These are phyloP conservation scores for Trametes sp. DNA, from an alignment of 1,284 basidiomycete species.

Conservation along the genomic window DNA sequence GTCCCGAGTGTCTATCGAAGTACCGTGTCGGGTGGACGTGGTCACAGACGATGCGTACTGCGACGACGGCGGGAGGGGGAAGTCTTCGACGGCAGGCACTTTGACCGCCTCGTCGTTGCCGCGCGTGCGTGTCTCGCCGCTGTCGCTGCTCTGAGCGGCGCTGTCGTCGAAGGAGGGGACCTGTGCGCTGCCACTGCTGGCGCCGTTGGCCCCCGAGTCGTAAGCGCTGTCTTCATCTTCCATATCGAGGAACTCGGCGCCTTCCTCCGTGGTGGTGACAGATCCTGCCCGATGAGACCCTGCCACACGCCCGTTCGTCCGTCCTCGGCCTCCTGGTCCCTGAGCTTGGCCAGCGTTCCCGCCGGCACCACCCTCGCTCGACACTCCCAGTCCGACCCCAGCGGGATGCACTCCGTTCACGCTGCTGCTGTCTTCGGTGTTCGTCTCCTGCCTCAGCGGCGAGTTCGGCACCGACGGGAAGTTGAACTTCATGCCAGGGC, in stretches of 20 bases:
- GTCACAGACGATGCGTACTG: slow-evolving; percentile 13
- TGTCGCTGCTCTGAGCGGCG: slow-evolving; percentile 25
- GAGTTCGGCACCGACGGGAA: slow-evolving; percentile 28
- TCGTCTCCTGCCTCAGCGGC: slow-evolving; percentile 33
- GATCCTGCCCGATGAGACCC: slow-evolving; percentile 27
- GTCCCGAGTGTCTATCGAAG: slow-evolving; percentile 20
- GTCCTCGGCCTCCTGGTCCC: slow-evolving; percentile 11
- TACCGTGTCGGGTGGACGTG: slow-evolving; percentile 25
- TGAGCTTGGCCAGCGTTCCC: slow-evolving; percentile 5
- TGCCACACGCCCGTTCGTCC: slow-evolving; percentile 22
- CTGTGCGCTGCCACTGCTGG: slow-evolving; percentile 26
- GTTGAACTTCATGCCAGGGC: slow-evolving; percentile 48
- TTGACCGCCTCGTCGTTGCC: slow-evolving; percentile 16
- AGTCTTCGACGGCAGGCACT: slow-evolving; percentile 42
- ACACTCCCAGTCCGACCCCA: slow-evolving; percentile 25
- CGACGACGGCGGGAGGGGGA: slow-evolving; percentile 45
- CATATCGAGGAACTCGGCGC: slow-evolving; percentile 69
- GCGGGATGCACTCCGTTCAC: slow-evolving; percentile 4
- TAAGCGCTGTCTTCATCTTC: slow-evolving; percentile 52
- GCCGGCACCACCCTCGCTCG: slow-evolving; percentile 7
- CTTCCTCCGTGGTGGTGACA: slow-evolving; percentile 35
- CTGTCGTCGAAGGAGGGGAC: slow-evolving; percentile 32
- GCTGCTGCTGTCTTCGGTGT: slow-evolving; percentile 16
- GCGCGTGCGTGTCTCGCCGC: slow-evolving; percentile 15
- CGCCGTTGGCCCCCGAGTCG: slow-evolving; percentile 35